Conservation (phyloP, 2,329 filamentous ascomycete genomes). For the Cadophora luteo-olivacea region DNA sequence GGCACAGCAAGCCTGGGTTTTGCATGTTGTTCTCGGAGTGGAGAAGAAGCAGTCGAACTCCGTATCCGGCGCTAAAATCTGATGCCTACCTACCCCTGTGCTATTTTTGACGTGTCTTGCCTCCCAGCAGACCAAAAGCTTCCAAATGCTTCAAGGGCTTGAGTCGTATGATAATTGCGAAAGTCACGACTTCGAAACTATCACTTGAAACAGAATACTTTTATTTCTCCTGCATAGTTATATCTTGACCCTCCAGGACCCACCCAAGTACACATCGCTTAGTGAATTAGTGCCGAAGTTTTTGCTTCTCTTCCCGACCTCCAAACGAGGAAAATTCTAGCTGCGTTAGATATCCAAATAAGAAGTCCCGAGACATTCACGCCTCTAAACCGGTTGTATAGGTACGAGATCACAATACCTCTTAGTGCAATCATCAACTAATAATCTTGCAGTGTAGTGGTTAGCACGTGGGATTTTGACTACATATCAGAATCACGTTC, state of each 20-base stretch:
- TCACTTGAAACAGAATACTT: too few species aligned
- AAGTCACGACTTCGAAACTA: too few species aligned
- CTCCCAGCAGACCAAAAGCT: too few species aligned
- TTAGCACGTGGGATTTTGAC: conserved; percentile 19
- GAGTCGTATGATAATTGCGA: too few species aligned
- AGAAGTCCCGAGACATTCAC: background rate
- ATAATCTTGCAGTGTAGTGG: background rate
- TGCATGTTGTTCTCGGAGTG: background rate
- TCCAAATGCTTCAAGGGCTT: too few species aligned
- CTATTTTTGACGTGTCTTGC: background rate
- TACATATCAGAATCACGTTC: conserved; percentile 5
- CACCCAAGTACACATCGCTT: background rate
- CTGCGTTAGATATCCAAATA: background rate
- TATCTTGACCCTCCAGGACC: background rate
- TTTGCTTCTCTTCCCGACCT: background rate
- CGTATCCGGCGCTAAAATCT: background rate
- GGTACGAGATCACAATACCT: too few species aligned
- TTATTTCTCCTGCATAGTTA: too few species aligned
- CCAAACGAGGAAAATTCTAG: background rate
- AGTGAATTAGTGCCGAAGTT: background rate
- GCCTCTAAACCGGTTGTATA: background rate
- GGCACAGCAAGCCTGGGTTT: background rate
- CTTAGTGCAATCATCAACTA: too few species aligned
- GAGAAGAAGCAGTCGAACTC: background rate
- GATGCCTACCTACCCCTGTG: too few species aligned